Evolutionary conservation across 1,284 basidiomycete genomes (phyloP).

Genomic region (Ganoderma lingzhi): DNA sequence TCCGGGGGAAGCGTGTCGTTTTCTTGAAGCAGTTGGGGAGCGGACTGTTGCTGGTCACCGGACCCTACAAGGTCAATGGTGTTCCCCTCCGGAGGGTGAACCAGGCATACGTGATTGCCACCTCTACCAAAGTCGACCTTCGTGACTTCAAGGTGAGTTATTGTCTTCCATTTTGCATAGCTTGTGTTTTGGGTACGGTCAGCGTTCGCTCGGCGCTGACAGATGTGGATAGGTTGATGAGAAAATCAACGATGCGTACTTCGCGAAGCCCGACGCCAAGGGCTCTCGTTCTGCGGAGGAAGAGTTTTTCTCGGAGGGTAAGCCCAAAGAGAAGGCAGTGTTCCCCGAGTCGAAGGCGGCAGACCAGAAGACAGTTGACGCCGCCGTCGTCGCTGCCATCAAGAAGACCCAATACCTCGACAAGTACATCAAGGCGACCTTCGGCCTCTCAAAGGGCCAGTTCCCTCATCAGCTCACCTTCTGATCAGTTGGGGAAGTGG

Average conservation of each 20-base stretch:
- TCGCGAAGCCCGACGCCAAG: constrained; percentile 84
- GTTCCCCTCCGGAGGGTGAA: constrained; percentile 98
- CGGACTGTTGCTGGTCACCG: constrained; percentile 95
- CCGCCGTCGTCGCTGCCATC: constrained; percentile 84
- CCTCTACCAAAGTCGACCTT: constrained; percentile 95
- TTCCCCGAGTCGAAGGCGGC: constrained; percentile 90
- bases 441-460: constrained; percentile 96
- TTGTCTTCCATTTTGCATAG: constrained; percentile 25
- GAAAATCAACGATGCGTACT: constrained; percentile 96
- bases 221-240: constrained; percentile 69
- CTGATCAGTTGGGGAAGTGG: constrained; percentile 51
- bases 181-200: background rate
- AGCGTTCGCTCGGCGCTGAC: background rate
- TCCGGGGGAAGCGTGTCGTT: constrained; percentile 98
- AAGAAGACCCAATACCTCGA: constrained; percentile 93
- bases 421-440: constrained; percentile 95
- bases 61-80: constrained; percentile 99
- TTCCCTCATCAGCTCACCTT: constrained; percentile 90
- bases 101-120: constrained; percentile 99
- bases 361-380: constrained; percentile 95
- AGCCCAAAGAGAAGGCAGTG: constrained; percentile 92
- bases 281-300: constrained; percentile 85
- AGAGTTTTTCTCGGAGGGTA: constrained; percentile 95
- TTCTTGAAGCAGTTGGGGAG: constrained; percentile 97
- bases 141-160: constrained; percentile 70